Percentiles rank a stretch among this genome's conserved stretches.
Conservation (phyloP, 2,329 filamentous ascomycete species). For the Pyrenochaeta sp. region DNA sequence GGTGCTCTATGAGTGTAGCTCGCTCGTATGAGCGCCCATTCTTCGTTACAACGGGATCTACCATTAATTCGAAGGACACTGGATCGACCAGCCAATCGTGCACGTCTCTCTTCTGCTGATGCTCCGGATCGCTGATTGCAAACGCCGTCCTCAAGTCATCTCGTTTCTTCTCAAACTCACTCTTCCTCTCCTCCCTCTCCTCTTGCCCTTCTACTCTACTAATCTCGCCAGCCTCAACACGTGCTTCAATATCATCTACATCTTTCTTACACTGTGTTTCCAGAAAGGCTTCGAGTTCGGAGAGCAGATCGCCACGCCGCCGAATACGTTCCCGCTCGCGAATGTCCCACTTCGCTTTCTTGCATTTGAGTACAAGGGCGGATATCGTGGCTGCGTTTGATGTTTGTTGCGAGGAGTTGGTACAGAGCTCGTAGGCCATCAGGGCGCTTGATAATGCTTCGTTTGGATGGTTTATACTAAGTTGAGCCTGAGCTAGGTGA, state of each 20-base stretch:
- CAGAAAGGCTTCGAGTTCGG: slow-evolving; percentile 62
- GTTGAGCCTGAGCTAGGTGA: slow-evolving; percentile 73
- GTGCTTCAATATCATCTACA: slow-evolving; percentile 50
- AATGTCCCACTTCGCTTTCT: slow-evolving; percentile 85
- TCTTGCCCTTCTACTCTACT: slow-evolving; percentile 56
- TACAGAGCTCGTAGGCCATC: slow-evolving; percentile 76
- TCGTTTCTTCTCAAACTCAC: slow-evolving; percentile 52
- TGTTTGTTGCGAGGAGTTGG: slow-evolving; percentile 64
- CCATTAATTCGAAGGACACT: slow-evolving; percentile 77
- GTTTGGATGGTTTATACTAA: slow-evolving; percentile 75
- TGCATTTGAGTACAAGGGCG: slow-evolving; percentile 76
- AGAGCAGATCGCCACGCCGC: slow-evolving; percentile 66
- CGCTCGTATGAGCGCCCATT: slow-evolving; percentile 92
- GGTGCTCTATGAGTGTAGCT: slow-evolving; percentile 82
- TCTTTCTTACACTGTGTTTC: slow-evolving; percentile 46
- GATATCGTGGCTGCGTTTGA: slow-evolving; percentile 76
- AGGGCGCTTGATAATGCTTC: slow-evolving; percentile 76
- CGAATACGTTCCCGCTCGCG: slow-evolving; percentile 69
- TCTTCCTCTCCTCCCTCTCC: slow-evolving; percentile 58
- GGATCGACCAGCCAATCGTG: slow-evolving; percentile 82
- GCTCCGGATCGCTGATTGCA: slow-evolving; percentile 56
- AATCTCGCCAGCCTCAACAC: slow-evolving; percentile 45
- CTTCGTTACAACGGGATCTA: slow-evolving; percentile 75
- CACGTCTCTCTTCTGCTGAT: slow-evolving; percentile 61
- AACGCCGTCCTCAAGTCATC: slow-evolving; percentile 57